A percentile compares a stretch with the other conserved stretches of the same genome.
Evolutionary conservation across 805 yeast genomes (phyloP).

Genomic region (Saccharomycopsis fermentans): DNA sequence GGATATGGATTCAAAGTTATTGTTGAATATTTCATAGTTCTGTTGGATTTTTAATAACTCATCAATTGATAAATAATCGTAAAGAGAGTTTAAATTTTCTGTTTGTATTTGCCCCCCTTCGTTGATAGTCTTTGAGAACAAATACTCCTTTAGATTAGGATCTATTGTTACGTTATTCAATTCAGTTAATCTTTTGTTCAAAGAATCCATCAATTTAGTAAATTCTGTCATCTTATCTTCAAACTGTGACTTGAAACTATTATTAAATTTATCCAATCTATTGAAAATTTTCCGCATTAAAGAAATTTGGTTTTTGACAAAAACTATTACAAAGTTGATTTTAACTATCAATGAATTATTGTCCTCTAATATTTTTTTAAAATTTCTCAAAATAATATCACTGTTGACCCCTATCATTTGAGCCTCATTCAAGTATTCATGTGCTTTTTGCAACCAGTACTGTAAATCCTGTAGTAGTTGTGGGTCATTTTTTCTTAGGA

Average conservation of each 20-base stretch:
- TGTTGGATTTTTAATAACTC: constrained; percentile 16
- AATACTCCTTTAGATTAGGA: constrained; percentile 2
- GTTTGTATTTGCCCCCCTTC: neutral
- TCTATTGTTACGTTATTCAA: constrained; percentile 12
- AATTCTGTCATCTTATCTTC: constrained; percentile 6
- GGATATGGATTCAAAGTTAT: neutral
- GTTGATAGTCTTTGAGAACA: neutral
- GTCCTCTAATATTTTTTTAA: constrained; percentile 13
- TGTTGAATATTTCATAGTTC: constrained; percentile 13
- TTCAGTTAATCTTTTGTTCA: constrained; percentile 9
- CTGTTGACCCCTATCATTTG: constrained; percentile 12
- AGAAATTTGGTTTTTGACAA: constrained; percentile 15
- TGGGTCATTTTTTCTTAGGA: neutral
- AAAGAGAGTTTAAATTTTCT: constrained; percentile 4
- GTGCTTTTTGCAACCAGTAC: constrained; percentile 7
- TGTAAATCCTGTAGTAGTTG: constrained; percentile 2
- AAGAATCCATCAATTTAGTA: constrained; percentile 4
- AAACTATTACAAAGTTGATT: constrained; percentile 16
- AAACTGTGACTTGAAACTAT: constrained; percentile 10
- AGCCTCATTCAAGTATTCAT: constrained; percentile 12
- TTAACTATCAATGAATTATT: constrained; percentile 15
- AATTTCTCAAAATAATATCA: constrained; percentile 4
- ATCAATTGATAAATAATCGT: constrained; percentile 16
- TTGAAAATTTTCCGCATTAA: constrained; percentile 14
- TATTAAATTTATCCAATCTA: constrained; percentile 9